phyloP scores from a whole-genome alignment of 345 rosid species.

The Noccaea caerulescens region DNA sequence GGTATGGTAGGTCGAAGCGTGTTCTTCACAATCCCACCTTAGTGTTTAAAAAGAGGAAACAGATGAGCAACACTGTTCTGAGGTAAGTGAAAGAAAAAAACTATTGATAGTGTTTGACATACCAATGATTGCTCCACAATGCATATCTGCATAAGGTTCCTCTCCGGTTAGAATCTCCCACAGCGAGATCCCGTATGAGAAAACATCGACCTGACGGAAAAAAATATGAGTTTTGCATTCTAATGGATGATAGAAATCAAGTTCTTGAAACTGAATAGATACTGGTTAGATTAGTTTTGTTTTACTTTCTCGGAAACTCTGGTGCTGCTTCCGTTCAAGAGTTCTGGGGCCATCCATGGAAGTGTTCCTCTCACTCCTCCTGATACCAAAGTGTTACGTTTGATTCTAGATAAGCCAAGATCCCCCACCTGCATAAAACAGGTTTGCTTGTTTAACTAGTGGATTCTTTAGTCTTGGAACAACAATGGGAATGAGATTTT shows the following conservation, averaged over 20 bases:
- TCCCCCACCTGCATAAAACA: constrained; percentile 58
- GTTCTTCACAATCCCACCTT: constrained; percentile 73
- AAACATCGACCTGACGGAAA: constrained; percentile 47
- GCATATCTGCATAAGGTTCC: constrained; percentile 80
- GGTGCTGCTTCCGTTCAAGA: constrained; percentile 67
- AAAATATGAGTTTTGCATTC: not conserved
- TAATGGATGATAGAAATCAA: not conserved
- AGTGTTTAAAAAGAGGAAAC: not conserved
- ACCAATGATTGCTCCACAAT: constrained; percentile 82
- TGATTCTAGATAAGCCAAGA: constrained; percentile 74
- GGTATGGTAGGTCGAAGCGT: constrained; percentile 65
- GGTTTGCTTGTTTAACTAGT: not conserved
- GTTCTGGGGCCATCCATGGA: constrained; percentile 80
- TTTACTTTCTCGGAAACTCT: constrained; percentile 69
- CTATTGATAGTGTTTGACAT: constrained; percentile 3
- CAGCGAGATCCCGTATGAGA: constrained; percentile 72
- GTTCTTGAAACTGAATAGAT: not conserved
- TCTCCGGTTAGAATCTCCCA: constrained; percentile 81
- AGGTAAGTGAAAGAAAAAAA: constrained; percentile 20
- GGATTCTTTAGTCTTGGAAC: not conserved
- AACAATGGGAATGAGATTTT: not conserved
- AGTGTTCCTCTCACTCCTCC: constrained; percentile 79
- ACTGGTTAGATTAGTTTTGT: constrained; percentile 8
- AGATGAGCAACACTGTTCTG: constrained; percentile 4
- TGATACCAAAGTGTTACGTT: constrained; percentile 68